Percentiles rank a stretch among this genome's conserved stretches.
Evolutionary conservation across 768 basidiomycete genomes (phyloP).

Genomic region (Tephrocybe sp.): DNA sequence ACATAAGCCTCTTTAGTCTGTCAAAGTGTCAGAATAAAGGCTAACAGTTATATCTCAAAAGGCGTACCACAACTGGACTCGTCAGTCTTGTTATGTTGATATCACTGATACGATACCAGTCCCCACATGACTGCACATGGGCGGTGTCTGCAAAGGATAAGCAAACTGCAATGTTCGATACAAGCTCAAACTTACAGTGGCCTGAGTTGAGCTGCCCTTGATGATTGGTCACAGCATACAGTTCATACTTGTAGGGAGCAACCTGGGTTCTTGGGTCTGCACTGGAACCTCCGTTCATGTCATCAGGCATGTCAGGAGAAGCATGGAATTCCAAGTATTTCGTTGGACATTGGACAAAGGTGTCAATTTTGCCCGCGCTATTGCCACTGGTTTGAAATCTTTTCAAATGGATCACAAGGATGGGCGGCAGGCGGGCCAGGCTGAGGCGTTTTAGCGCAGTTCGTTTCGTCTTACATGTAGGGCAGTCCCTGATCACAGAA

Average conservation of each 20-base stretch:
- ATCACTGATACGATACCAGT: conserved; percentile 52
- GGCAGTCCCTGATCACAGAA: conserved; percentile 68
- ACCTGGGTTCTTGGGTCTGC: conserved; percentile 80
- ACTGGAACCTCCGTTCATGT: conserved; percentile 23
- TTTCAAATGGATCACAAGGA: conserved; percentile 90
- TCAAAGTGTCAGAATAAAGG: not conserved
- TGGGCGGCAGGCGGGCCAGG: conserved; percentile 89
- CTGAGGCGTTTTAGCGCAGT: conserved; percentile 86
- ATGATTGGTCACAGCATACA: conserved; percentile 96
- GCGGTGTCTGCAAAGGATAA: conserved; percentile 72
- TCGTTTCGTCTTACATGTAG: conserved; percentile 87
- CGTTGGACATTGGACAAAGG: conserved; percentile 87
- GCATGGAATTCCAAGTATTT: conserved; percentile 42
- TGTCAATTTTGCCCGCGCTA: conserved; percentile 97
- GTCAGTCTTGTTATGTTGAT: conserved; percentile 1
- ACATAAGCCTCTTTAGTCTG: conserved; percentile 72
- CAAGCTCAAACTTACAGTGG: conserved; percentile 70
- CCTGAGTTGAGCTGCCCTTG: conserved; percentile 92
- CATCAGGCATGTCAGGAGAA: conserved; percentile 80
- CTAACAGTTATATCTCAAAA: not conserved
- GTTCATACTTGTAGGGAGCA: conserved; percentile 91
- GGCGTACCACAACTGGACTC: conserved; percentile 70
- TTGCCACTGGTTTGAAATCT: conserved; percentile 89
- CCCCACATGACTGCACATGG: conserved; percentile 80
- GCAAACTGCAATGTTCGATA: conserved; percentile 1